These are phyloP conservation scores for Mycena albidolilacea DNA, from an alignment of 768 basidiomycete genomes.

Conservation along the genomic window DNA sequence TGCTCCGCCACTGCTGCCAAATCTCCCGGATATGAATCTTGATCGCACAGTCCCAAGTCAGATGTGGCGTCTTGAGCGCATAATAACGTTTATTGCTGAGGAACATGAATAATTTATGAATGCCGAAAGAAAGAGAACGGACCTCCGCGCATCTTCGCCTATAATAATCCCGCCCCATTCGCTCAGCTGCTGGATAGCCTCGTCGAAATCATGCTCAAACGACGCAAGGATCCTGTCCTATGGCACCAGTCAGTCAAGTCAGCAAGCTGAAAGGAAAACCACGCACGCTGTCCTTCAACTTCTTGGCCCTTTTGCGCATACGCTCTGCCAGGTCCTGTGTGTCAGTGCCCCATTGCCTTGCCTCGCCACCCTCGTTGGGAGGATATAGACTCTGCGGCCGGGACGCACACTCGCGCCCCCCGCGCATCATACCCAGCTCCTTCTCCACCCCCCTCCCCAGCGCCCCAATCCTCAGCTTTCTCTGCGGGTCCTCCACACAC, in stretches of 20 bases:
- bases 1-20: slow-evolving; percentile 79
- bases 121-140: slow-evolving; percentile 28
- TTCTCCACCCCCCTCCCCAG: slow-evolving; percentile 82
- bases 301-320: slow-evolving; percentile 54
- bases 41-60: slow-evolving; percentile 76
- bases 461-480: slow-evolving; percentile 80
- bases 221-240: slow-evolving; percentile 38
- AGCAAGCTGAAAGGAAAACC: not conserved
- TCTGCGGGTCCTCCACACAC: slow-evolving; percentile 83
- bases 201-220: slow-evolving; percentile 83
- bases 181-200: slow-evolving; percentile 83
- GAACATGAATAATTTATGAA: slow-evolving; percentile 30
- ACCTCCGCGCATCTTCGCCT: slow-evolving; percentile 76
- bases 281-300: slow-evolving; percentile 59
- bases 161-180: slow-evolving; percentile 82
- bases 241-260: not conserved
- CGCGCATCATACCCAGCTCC: slow-evolving; percentile 73
- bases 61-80: slow-evolving; percentile 78
- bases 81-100: slow-evolving; percentile 80
- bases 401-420: slow-evolving; percentile 74
- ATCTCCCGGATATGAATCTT: slow-evolving; percentile 75
- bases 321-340: slow-evolving; percentile 69
- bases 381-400: slow-evolving; percentile 47
- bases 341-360: slow-evolving; percentile 82
- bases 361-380: slow-evolving; percentile 75